Percentiles rank a stretch among this genome's conserved stretches.
These are phyloP conservation scores for Tribonema minus DNA, from an alignment of 108 stramenopile genomes.

Conservation along the genomic window DNA sequence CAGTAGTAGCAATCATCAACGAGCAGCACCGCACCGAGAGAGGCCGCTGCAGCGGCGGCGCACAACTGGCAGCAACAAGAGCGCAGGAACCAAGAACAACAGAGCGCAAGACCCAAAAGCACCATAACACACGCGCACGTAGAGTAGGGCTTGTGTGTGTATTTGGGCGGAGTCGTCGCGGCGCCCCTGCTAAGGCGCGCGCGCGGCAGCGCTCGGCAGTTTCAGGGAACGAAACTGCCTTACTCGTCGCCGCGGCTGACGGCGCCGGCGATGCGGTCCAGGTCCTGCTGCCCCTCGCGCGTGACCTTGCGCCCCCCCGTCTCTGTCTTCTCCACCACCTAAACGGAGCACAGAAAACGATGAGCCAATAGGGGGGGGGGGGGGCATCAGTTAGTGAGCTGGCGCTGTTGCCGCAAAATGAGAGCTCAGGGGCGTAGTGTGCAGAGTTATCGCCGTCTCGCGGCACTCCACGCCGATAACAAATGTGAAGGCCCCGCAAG, in stretches of 20 bases:
- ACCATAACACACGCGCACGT: too few relatives aligned
- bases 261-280: slow-evolving; percentile 95
- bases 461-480: background rate
- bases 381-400: background rate
- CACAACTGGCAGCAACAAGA: too few relatives aligned
- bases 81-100: too few relatives aligned
- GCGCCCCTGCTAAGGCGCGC: too few relatives aligned
- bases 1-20: too few relatives aligned
- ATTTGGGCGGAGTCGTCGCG: too few relatives aligned
- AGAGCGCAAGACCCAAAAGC: too few relatives aligned
- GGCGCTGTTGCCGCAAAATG: background rate
- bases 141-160: too few relatives aligned
- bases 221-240: too few relatives aligned
- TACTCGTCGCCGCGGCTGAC: slow-evolving; percentile 58
- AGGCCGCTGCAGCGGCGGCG: too few relatives aligned
- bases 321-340: slow-evolving; percentile 80
- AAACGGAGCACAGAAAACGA: slow-evolving; percentile 35
- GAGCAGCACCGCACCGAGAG: too few relatives aligned
- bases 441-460: background rate
- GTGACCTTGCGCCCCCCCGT: slow-evolving; percentile 80
- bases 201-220: too few relatives aligned
- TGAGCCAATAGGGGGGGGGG: background rate
- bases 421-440: background rate
- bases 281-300: slow-evolving; percentile 92
- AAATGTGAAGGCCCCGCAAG: background rate